Evolutionary conservation across 371 early-diverging fungal genomes (phyloP).

Genomic region (Mortierella sp.): DNA sequence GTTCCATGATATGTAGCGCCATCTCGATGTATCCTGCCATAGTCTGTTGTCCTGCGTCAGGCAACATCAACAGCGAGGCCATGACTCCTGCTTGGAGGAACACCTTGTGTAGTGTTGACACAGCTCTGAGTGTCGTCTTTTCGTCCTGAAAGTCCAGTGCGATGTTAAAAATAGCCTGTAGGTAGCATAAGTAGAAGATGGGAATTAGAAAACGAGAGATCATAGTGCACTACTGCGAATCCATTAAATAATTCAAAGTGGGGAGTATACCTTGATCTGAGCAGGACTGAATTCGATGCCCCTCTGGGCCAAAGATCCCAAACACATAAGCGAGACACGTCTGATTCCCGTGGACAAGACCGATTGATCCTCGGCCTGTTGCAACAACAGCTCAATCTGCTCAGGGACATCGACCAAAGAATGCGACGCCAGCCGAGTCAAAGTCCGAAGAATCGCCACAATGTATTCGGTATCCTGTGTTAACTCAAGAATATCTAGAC

Average conservation of each 20-base stretch:
- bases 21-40: constrained; percentile 23
- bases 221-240: background rate
- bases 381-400: constrained; percentile 62
- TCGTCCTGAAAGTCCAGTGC: constrained; percentile 33
- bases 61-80: constrained; percentile 22
- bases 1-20: constrained; percentile 26
- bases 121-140: constrained; percentile 30
- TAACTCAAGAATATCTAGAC: constrained; percentile 60
- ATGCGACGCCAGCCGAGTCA: constrained; percentile 64
- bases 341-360: constrained; percentile 28
- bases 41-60: constrained; percentile 13
- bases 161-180: constrained; percentile 40
- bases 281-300: constrained; percentile 41
- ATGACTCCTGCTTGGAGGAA: constrained; percentile 34
- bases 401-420: constrained; percentile 66
- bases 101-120: constrained; percentile 29
- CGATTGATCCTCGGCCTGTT: constrained; percentile 27
- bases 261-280: constrained; percentile 33
- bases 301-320: constrained; percentile 37
- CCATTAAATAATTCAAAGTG: too few relatives aligned
- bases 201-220: background rate
- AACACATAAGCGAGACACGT: constrained; percentile 47
- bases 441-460: constrained; percentile 63
- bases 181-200: background rate
- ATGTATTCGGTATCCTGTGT: constrained; percentile 58